Evolutionary conservation across 2,329 filamentous ascomycete genomes (phyloP).

Genomic region (Aspergillus fructus): DNA sequence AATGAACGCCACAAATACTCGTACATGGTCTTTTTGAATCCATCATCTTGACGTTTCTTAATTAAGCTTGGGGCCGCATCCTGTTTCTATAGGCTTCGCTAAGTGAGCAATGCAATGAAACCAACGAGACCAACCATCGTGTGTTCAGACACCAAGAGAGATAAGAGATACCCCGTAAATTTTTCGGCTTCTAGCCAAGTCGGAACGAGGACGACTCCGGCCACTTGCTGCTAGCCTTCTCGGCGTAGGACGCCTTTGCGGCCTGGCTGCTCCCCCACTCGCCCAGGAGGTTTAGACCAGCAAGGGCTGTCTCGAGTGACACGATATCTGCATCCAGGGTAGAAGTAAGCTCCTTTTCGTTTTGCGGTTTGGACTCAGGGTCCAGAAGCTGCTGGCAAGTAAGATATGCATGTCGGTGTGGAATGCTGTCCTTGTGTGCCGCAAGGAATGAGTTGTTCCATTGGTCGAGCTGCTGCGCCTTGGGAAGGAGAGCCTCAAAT

Average conservation of each 20-base stretch:
- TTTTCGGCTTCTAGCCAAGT: conserved; percentile 20
- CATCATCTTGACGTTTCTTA: background rate
- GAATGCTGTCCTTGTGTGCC: conserved; percentile 61
- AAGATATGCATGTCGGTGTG: conserved; percentile 64
- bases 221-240: conserved; percentile 43
- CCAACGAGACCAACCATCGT: conserved; percentile 1
- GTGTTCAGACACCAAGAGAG: background rate
- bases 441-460: conserved; percentile 67
- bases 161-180: background rate
- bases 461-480: conserved; percentile 56
- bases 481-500: conserved; percentile 61
- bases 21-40: conserved; percentile 5
- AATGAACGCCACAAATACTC: conserved; percentile 1
- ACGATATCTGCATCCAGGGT: conserved; percentile 54
- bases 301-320: conserved; percentile 57
- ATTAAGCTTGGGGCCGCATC: background rate
- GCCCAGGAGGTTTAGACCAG: conserved; percentile 52
- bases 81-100: conserved; percentile 8
- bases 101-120: conserved; percentile 1
- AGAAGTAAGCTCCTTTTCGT: conserved; percentile 63
- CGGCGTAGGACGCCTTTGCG: conserved; percentile 50
- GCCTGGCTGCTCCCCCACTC: conserved; percentile 52
- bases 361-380: conserved; percentile 54
- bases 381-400: conserved; percentile 60
- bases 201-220: conserved; percentile 40